Evolutionary conservation across 495 filamentous ascomycete genomes (phyloP), one percentile per base, ranked within the genome.

Genomic region (Talaromyces trachyspermus): DNA sequence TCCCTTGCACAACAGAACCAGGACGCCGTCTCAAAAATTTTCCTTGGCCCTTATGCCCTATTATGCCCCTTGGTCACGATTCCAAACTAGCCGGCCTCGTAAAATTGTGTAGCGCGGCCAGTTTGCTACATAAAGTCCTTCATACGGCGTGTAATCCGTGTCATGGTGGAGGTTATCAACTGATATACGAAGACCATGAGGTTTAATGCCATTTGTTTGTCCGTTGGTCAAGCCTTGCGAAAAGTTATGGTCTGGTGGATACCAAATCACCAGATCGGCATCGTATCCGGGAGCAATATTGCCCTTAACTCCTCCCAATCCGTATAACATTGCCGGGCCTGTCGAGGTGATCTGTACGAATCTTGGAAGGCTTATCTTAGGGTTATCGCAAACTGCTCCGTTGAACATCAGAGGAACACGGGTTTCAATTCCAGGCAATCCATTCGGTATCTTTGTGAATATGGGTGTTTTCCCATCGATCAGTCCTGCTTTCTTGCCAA

Each of bases 71-170:
- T 43, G 20, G 24, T 78, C 73, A n/a, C 68, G 64, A 50, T 74
- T 70, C 74, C 76, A 84, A 3, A 81, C 69, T 2, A 81, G 69
- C 48, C 75, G 60, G 2, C 79, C 78, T 18, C 78, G 64, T 12
- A 84, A 51, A 11, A 83, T 62, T 5, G 78, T 82, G 54, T 77
- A 82, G 32, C 78, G 63, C 14, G 78, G 79, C 79, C 79, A 84
- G 35, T 81, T 77, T 24, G 61, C 60, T 27, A 82, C 54, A 24
- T 52, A 56, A 50, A 68, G 67, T 2, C 77, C 78, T 59, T 83
- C 80, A 50, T 71, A 84, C 1, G 77, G 78, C 20, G 78, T 81
- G 51, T 81, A 80, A 51, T 84, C 78, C 3, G 74, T 70, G 51
- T 74, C 66, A 48, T 81, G 78, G 53, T 82, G 78, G 48, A 84